Evolutionary conservation across 345 rosid genomes (phyloP).

Genomic region (Eucalyptus cloeziana): DNA sequence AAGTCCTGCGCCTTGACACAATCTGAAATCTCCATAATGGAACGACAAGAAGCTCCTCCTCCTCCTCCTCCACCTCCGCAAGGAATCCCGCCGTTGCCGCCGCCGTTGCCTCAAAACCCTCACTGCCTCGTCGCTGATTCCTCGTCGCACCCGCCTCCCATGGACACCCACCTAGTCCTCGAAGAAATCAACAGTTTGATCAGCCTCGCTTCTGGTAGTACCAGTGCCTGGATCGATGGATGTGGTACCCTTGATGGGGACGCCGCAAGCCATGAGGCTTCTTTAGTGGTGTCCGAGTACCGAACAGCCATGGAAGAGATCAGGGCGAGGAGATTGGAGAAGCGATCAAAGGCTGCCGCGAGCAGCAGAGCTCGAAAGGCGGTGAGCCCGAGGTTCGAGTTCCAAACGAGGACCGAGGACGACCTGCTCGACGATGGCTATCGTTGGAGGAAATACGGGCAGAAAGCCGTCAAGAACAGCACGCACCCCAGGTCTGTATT

Average conservation of each 20-base stretch:
- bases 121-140: background rate
- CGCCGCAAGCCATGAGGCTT: background rate
- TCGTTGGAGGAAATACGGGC: slow-evolving; percentile 71
- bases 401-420: slow-evolving; percentile 54
- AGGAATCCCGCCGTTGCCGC: background rate
- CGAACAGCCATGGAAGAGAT: background rate
- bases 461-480: slow-evolving; percentile 60
- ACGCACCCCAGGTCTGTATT: slow-evolving; percentile 44
- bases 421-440: slow-evolving; percentile 76
- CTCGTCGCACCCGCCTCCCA: background rate
- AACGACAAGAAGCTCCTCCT: background rate
- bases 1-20: background rate
- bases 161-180: background rate
- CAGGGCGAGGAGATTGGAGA: slow-evolving; percentile 3
- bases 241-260: background rate
- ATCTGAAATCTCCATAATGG: background rate
- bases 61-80: background rate
- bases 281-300: background rate
- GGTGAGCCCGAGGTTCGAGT: slow-evolving; percentile 38
- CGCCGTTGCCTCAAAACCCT: background rate
- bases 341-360: slow-evolving; percentile 8
- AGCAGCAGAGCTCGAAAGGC: slow-evolving; percentile 19
- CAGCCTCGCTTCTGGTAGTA: background rate
- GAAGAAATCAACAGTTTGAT: background rate
- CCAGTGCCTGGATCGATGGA: background rate